Evolutionary conservation across 192 early-diverging fungal genomes (phyloP), one percentile per base, ranked within the genome.

Genomic region (Lunasporangiospora selenospora): DNA sequence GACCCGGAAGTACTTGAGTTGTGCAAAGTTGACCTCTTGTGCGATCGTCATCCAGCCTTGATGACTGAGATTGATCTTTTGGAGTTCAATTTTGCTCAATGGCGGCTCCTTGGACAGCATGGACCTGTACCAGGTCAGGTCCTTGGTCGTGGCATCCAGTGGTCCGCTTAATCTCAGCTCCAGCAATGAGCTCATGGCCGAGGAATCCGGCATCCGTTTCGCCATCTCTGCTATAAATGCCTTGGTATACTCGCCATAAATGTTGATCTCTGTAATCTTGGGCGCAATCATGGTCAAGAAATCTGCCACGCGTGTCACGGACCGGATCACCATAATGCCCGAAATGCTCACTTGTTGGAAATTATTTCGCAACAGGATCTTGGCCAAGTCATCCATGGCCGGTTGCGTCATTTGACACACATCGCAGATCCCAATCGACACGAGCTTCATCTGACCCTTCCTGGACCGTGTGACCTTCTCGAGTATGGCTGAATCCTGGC

Each of bases 31-130:
- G 6, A 69, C 43, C 29, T 69, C 66, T n/a, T 69, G 48, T 7
- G 57, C 66, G 0, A 69, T 36, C 11, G 58, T 69, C 66, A 69
- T 69, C 66, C 66, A 69, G 5, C 66, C 66, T 21, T 69, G 56
- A 31, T 69, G 66, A 23, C 66, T 58, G 29, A 69, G 38, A 13
- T 69, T 58, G 15, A 58, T 58, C 16, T 37, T 53, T 11, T 59
- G 57, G 19, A 69, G 42, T 31, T 69, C 66, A 38, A 69, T 40
- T 21, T 49, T 69, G 12, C 18, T 42, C 9, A 69, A 15, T n/a
- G 66, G 66, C 5, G 38, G 40, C 3, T 40, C 36, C 11, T 69
- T 69, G 12, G 39, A 38, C 19, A 67, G 32, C n/a, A 67, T 23
- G 3, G 66, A 48, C 12, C 45, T 49, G 16, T 55, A 50, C 66